Evolutionary conservation across 108 stramenopile species (phyloP).

Genomic region (Pseudonitzschia delicatissima): DNA sequence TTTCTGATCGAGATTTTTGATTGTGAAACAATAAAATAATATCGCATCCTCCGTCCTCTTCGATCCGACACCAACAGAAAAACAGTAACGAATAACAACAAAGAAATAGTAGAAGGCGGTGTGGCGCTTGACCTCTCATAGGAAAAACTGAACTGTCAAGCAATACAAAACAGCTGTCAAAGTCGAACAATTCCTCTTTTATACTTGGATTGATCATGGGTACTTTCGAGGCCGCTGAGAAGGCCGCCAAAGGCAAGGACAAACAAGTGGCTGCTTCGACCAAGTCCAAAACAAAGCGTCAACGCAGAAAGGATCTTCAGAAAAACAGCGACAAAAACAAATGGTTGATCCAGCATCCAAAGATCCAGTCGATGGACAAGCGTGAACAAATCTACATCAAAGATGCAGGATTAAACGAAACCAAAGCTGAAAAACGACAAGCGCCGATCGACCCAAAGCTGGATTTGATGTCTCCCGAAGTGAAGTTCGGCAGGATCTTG

Average conservation of each 20-base stretch:
- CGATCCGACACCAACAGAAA: too few species aligned
- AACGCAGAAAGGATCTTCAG: constrained; percentile 51
- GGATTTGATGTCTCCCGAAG: constrained; percentile 70
- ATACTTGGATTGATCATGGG: constrained; percentile 6
- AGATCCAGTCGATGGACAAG: constrained; percentile 68
- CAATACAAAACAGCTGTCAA: too few species aligned
- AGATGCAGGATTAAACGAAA: constrained; percentile 63
- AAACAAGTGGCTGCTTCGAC: neutral
- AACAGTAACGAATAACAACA: too few species aligned
- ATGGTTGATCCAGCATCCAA: constrained; percentile 76
- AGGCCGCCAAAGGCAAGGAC: constrained; percentile 1
- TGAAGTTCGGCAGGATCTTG: constrained; percentile 75
- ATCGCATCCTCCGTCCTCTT: too few species aligned
- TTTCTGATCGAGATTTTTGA: too few species aligned
- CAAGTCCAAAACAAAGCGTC: constrained; percentile 61
- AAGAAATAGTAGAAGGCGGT: too few species aligned
- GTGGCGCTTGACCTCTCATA: too few species aligned
- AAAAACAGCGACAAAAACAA: constrained; percentile 63
- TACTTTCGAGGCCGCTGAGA: constrained; percentile 8
- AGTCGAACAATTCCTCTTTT: neutral
- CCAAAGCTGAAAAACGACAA: constrained; percentile 26
- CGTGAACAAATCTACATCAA: constrained; percentile 69
- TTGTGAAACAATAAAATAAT: too few species aligned
- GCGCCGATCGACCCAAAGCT: constrained; percentile 46
- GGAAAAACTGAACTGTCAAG: too few species aligned